Conservation (phyloP, 345 rosid genomes). For the Erysimum cheiranthoides region DNA sequence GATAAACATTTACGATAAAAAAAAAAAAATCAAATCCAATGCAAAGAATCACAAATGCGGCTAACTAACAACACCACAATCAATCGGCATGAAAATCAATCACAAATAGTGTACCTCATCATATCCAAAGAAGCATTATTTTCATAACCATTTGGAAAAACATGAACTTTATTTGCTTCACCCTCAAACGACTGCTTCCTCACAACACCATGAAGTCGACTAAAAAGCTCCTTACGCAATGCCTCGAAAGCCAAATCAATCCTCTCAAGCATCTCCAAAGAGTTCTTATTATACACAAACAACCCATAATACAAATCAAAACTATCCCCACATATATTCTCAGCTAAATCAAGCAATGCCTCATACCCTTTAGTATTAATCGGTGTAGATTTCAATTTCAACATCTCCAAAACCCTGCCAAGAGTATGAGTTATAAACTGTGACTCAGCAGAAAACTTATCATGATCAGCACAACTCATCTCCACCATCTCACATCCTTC, state of each 20-base stretch:
- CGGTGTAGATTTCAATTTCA: conserved; percentile 65
- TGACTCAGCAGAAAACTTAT: conserved; percentile 67
- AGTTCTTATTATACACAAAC: conserved; percentile 67
- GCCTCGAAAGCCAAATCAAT: conserved; percentile 67
- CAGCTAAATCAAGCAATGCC: conserved; percentile 78
- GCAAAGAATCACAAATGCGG: no score
- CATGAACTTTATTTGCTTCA: conserved; percentile 15
- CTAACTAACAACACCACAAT: neutral
- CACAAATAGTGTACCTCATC: conserved; percentile 19
- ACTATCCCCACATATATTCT: conserved; percentile 75
- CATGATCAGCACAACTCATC: conserved; percentile 81
- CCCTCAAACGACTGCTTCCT: conserved; percentile 53
- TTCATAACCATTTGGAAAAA: conserved; percentile 7
- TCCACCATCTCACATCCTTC: conserved; percentile 66
- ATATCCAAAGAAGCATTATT: conserved; percentile 35
- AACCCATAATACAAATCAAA: conserved; percentile 82
- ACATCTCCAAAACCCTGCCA: conserved; percentile 75
- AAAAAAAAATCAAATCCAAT: neutral
- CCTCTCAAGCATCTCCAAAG: conserved; percentile 71
- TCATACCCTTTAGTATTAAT: conserved; percentile 87
- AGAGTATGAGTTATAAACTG: conserved; percentile 84
- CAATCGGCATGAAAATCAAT: neutral
- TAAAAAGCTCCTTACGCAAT: conserved; percentile 64
- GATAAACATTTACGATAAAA: neutral
- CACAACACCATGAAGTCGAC: conserved; percentile 49